Evolutionary conservation across 257 asterid species (phyloP).

Genomic region (Ballota nigra): DNA sequence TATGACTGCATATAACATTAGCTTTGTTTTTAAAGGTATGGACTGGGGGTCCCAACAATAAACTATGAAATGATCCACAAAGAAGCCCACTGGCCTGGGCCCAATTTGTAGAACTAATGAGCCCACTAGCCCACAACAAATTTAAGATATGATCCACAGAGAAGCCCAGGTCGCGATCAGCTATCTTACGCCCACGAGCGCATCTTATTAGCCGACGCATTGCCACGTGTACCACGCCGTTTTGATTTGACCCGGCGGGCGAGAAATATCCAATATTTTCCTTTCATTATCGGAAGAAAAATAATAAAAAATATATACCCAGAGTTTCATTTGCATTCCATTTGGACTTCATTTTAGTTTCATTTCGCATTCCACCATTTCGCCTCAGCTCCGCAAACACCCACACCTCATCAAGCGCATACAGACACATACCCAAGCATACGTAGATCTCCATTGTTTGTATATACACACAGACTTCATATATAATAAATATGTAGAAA

Average conservation of each 20-base stretch:
- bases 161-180: neutral
- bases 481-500: neutral
- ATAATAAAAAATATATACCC: neutral
- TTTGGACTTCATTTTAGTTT: constrained; percentile 35
- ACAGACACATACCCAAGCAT: constrained; percentile 22
- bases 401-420: constrained; percentile 25
- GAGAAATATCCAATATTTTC: constrained; percentile 21
- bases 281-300: neutral
- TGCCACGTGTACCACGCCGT: constrained; percentile 31
- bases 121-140: neutral
- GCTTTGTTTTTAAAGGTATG: too few species aligned
- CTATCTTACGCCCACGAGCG: constrained; percentile 17
- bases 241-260: constrained; percentile 27
- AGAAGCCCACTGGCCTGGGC: neutral
- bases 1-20: too few species aligned
- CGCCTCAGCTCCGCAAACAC: constrained; percentile 21
- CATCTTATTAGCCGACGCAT: neutral
- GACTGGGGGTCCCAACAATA: too few species aligned
- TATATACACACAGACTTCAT: neutral
- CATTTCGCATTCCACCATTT: constrained; percentile 51
- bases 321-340: constrained; percentile 19
- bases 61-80: neutral
- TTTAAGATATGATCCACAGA: neutral
- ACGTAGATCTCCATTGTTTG: constrained; percentile 24
- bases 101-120: neutral